phyloP scores from a whole-genome alignment of 257 asterid genomes.

The Asclepias syriaca region DNA sequence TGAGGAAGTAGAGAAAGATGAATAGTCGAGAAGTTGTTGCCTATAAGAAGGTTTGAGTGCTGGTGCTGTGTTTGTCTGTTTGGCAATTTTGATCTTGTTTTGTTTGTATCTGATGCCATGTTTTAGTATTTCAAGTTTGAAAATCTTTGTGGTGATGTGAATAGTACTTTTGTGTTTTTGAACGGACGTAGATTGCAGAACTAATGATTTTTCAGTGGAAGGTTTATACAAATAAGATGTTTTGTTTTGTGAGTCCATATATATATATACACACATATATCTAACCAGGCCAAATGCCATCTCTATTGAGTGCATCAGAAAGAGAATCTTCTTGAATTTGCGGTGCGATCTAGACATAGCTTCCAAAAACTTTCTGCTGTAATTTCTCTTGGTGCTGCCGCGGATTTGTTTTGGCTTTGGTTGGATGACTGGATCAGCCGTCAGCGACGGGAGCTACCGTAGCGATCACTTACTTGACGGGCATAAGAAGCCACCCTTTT shows the following conservation, averaged over 20 bases:
- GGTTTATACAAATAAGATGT: neutral
- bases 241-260: no score
- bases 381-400: neutral
- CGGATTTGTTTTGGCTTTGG: neutral
- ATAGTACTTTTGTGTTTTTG: neutral
- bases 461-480: slow-evolving; percentile 56
- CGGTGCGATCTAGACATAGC: neutral
- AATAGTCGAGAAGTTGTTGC: neutral
- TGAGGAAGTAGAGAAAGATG: slow-evolving; percentile 37
- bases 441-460: slow-evolving; percentile 38
- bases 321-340: neutral
- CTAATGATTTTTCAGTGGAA: neutral
- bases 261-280: no score
- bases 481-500: slow-evolving; percentile 62
- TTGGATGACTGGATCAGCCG: neutral
- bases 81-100: neutral
- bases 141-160: neutral
- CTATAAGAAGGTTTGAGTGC: neutral
- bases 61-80: neutral
- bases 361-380: neutral
- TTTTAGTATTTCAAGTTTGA: neutral
- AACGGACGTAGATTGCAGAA: neutral
- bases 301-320: neutral
- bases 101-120: neutral
- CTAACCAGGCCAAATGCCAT: neutral